Conservation (phyloP, 176 grass and related monocot species). For the Musa beccarii region DNA sequence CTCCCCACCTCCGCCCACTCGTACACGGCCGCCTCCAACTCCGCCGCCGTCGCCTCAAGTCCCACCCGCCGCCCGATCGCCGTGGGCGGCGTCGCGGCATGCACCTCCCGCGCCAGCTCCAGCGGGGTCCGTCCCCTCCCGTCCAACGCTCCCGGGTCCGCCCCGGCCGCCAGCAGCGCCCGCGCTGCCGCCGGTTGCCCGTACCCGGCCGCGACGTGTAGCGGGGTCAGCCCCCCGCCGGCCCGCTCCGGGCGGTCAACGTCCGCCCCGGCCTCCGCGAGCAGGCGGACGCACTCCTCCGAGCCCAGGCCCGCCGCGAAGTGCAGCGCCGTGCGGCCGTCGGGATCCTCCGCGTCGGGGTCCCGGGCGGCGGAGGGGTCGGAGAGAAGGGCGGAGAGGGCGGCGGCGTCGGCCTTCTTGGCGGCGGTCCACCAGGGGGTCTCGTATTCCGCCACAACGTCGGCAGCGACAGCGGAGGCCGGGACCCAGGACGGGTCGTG, state of each 20-base stretch:
- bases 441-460: constrained; percentile 81
- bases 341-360: constrained; percentile 63
- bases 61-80: constrained; percentile 59
- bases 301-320: constrained; percentile 69
- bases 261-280: constrained; percentile 55
- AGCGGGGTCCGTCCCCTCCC: constrained; percentile 54
- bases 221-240: constrained; percentile 60
- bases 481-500: constrained; percentile 70
- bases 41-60: constrained; percentile 48
- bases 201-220: constrained; percentile 70
- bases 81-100: constrained; percentile 46
- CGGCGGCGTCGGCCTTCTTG: constrained; percentile 52
- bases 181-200: constrained; percentile 45
- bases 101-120: constrained; percentile 60
- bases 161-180: constrained; percentile 55
- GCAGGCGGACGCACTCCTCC: constrained; percentile 59
- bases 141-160: constrained; percentile 44
- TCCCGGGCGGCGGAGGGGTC: constrained; percentile 50
- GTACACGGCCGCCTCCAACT: constrained; percentile 87
- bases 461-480: constrained; percentile 52
- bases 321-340: constrained; percentile 79
- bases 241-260: constrained; percentile 40
- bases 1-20: constrained; percentile 90
- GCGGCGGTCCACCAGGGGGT: constrained; percentile 75
- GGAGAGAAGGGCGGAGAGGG: constrained; percentile 40